Conservation (phyloP, 257 asterid genomes). For the Verbascum thapsus region DNA sequence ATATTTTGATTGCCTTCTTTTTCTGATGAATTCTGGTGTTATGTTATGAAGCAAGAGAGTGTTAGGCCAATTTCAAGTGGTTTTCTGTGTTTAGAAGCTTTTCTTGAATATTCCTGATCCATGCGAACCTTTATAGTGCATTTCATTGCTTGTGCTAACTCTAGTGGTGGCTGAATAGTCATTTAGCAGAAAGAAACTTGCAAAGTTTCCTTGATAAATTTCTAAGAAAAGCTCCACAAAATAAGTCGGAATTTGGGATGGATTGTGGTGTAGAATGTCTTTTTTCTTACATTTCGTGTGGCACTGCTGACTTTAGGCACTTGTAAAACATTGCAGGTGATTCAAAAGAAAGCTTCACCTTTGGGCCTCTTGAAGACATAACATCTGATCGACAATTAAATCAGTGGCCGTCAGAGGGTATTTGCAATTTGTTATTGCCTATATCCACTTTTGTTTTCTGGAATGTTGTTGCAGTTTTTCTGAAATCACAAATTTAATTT, state of each 20-base stretch:
- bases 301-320: too few species aligned
- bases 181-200: too few species aligned
- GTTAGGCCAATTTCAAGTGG: too few species aligned
- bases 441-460: neutral
- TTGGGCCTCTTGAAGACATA: conserved; percentile 48
- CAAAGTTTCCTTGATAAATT: too few species aligned
- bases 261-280: neutral
- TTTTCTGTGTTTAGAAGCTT: neutral
- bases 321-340: conserved; percentile 44
- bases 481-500: neutral
- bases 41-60: neutral
- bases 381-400: conserved; percentile 34
- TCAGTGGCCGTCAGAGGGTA: conserved; percentile 71
- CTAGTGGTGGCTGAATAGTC: too few species aligned
- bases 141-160: neutral
- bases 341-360: conserved; percentile 56
- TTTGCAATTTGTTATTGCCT: neutral
- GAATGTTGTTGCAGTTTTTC: neutral
- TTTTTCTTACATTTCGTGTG: too few species aligned
- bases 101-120: neutral
- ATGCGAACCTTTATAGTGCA: neutral
- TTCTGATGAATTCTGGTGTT: neutral
- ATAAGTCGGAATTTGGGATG: neutral
- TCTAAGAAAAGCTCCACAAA: too few species aligned
- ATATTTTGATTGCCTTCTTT: neutral